Conservation (phyloP, 164 flowering plant genomes). For the Cinnamomum chago region DNA sequence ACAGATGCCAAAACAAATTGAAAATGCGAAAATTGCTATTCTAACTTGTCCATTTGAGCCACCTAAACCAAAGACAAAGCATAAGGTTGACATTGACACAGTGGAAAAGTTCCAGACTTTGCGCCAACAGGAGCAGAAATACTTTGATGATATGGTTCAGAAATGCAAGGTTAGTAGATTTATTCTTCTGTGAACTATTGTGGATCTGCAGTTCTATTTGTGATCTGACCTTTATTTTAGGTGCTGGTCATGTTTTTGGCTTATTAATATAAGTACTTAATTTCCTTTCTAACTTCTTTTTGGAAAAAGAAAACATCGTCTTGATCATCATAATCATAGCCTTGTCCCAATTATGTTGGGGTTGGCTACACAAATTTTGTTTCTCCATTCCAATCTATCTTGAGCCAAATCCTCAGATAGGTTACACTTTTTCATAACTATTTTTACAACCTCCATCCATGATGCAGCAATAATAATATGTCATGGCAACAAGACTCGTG, state of each 20-base stretch:
- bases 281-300: background rate
- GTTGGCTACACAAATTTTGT: too few relatives aligned
- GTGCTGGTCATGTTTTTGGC: background rate
- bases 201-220: background rate
- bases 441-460: too few relatives aligned
- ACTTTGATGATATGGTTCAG: constrained; percentile 98
- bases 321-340: too few relatives aligned
- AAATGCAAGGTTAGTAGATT: constrained; percentile 69
- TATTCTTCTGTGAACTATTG: background rate
- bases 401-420: too few relatives aligned
- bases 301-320: too few relatives aligned
- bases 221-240: background rate
- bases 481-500: too few relatives aligned
- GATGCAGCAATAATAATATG: too few relatives aligned
- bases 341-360: too few relatives aligned
- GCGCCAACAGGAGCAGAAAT: constrained; percentile 82
- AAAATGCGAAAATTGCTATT: constrained; percentile 92
- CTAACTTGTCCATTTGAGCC: constrained; percentile 99
- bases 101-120: constrained; percentile 93
- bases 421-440: too few relatives aligned
- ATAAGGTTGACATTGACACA: constrained; percentile 98
- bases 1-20: constrained; percentile 94
- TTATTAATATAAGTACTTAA: background rate
- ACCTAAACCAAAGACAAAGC: constrained; percentile 98
- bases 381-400: too few relatives aligned